Base-by-base conservation (phyloP, 805 yeast genomes). In the Pichia thaimueangensis region DNA sequence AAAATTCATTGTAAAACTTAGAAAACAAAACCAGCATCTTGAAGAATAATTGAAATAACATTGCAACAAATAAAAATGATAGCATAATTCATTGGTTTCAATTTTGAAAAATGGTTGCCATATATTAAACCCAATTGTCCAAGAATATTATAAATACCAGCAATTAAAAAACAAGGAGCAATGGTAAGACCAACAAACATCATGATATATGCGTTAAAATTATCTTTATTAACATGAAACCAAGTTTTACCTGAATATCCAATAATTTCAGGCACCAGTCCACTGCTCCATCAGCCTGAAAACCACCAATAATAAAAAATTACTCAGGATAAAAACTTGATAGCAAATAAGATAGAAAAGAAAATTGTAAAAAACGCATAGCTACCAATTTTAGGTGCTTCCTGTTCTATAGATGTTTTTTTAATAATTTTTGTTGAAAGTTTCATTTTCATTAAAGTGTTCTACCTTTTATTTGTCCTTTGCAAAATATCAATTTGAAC, bases 121-220 rank as follows among this genome's bases (percentile, higher is more conserved):
- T 76, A 78, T 1, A 83, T 58, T 44, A 76, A 76, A 39, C 74
- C 64, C 29, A 80, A 48, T 58, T 82, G 79, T 7, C 80, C 84
- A 47, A 86, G 58, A 42, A 78, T 67, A 50, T 71, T 78, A 61
- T 86, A 86, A 4, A 85, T 66, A 2, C 87, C 93, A 7, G 81
- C 94, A 82, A 82, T 80, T 30, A 82, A 66, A 57, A 85, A 80
- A 6, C 82, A 83, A 0, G 95, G 95, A 0, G 85, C 87, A 35
- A 86, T 60, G 0, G 87, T 82, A 41, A 83, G 63, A 50, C 78
- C 67, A 42, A 78, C 67, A 47, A 78, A 73, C 57, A 85, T 88
- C 49, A 78, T 61, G 31, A 81, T 48, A 55, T 69, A 85, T 30
- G 67, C 60, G 35, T 65, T 56, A 24, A 54, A 37, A 28, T 59